A percentile compares a stretch with the other conserved stretches of the same genome.
phyloP scores from a whole-genome alignment of 495 filamentous ascomycete genomes.

The Podospora pseudoanserina region DNA sequence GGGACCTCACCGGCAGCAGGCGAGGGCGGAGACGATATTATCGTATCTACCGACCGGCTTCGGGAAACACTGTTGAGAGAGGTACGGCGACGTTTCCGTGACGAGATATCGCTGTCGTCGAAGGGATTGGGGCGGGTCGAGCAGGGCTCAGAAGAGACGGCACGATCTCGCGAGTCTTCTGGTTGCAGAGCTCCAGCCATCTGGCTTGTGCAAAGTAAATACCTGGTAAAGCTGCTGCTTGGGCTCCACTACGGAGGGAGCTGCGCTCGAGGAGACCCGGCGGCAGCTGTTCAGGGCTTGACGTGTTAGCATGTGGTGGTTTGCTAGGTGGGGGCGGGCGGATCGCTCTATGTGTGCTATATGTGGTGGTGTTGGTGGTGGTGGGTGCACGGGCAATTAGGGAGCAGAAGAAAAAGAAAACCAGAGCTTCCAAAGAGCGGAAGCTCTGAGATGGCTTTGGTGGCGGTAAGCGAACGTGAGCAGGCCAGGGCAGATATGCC shows the following conservation, averaged over 20 bases:
- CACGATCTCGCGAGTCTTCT: constrained; percentile 53
- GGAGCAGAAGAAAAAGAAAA: background rate
- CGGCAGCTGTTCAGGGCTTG: constrained; percentile 32
- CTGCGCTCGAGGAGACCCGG: constrained; percentile 36
- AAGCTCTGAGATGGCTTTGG: background rate
- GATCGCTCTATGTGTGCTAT: background rate
- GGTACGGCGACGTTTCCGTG: constrained; percentile 51
- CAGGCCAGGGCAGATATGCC: background rate
- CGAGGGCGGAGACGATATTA: constrained; percentile 28
- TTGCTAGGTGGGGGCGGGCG: constrained; percentile 19
- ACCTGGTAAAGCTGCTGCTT: constrained; percentile 23
- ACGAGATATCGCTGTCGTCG: constrained; percentile 48
- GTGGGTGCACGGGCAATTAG: background rate
- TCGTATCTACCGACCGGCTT: constrained; percentile 42
- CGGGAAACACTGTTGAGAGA: constrained; percentile 40
- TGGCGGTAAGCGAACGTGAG: background rate
- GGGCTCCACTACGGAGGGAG: constrained; percentile 29
- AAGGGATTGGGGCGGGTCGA: constrained; percentile 56
- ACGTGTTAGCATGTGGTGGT: constrained; percentile 36
- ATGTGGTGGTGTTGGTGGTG: background rate
- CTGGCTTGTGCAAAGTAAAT: constrained; percentile 35
- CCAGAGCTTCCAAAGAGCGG: background rate
- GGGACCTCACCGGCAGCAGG: constrained; percentile 22
- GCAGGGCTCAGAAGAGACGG: constrained; percentile 57
- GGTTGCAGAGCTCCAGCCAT: constrained; percentile 50